Evolutionary conservation across 768 basidiomycete genomes (phyloP).

Genomic region (Hirschioporus abietinus): DNA sequence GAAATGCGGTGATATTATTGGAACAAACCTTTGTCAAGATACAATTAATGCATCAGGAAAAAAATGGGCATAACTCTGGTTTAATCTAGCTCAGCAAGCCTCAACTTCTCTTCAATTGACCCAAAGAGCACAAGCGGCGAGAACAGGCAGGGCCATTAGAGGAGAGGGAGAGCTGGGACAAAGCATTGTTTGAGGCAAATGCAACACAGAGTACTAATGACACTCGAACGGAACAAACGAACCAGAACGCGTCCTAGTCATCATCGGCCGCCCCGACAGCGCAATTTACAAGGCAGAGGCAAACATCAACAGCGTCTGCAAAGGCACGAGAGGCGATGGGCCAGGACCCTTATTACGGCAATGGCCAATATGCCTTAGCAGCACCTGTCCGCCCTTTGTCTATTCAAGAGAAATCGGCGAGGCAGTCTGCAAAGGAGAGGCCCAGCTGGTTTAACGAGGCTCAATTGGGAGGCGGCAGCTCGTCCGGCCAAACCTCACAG

Average conservation of each 20-base stretch:
- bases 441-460: slow-evolving; percentile 28
- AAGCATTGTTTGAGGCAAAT: slow-evolving; percentile 31
- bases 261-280: not conserved
- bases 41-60: no score
- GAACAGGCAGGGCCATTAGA: slow-evolving; percentile 15
- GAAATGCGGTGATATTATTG: no score
- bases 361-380: not conserved
- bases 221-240: not conserved
- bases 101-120: slow-evolving; percentile 75
- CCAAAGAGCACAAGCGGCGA: slow-evolving; percentile 33
- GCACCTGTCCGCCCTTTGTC: slow-evolving; percentile 27
- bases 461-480: slow-evolving; percentile 15
- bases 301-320: no score
- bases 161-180: slow-evolving; percentile 49
- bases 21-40: no score
- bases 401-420: slow-evolving; percentile 27
- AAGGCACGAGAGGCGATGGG: no score
- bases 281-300: not conserved
- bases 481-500: slow-evolving; percentile 3
- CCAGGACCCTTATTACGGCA: not conserved
- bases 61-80: not conserved
- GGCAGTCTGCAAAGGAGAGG: slow-evolving; percentile 16
- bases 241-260: not conserved
- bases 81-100: slow-evolving; percentile 42
- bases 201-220: slow-evolving; percentile 12